Percentiles rank a stretch among this genome's conserved stretches.
phyloP scores from a whole-genome alignment of 2,329 filamentous ascomycete species.

The Talaromyces sp. region DNA sequence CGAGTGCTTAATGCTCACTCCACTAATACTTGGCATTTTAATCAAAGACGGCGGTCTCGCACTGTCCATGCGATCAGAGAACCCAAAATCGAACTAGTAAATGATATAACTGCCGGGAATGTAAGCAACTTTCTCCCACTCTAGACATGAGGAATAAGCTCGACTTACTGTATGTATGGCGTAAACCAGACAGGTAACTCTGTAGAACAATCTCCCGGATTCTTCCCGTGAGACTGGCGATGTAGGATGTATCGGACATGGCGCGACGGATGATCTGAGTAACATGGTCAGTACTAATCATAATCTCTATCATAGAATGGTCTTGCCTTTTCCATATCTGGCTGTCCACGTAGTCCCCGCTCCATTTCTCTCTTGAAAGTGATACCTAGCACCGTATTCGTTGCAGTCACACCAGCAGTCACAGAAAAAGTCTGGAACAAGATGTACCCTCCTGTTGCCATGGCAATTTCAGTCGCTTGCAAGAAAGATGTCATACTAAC shows the following conservation, averaged over 20 bases:
- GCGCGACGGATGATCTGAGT: conserved; percentile 43
- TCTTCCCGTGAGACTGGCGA: conserved; percentile 29
- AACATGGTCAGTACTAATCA: not conserved
- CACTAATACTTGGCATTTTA: not conserved
- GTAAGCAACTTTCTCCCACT: not conserved
- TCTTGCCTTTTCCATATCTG: conserved; percentile 18
- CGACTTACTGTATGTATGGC: conserved; percentile 28
- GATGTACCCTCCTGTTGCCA: conserved; percentile 50
- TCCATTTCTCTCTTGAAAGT: conserved; percentile 34
- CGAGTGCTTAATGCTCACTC: no score
- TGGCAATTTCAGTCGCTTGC: conserved; percentile 46
- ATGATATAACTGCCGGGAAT: conserved; percentile 10
- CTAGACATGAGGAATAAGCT: no score
- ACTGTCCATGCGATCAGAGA: conserved; percentile 15
- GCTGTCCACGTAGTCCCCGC: conserved; percentile 24
- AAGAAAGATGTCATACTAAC: conserved; percentile 50
- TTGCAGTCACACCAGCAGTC: conserved; percentile 39
- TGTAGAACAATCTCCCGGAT: conserved; percentile 28
- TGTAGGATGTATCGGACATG: conserved; percentile 40
- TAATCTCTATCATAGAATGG: no score
- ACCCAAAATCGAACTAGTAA: conserved; percentile 9
- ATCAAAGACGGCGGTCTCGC: conserved; percentile 11
- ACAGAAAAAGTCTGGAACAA: conserved; percentile 45
- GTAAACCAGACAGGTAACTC: conserved; percentile 29
- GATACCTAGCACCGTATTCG: conserved; percentile 37